Evolutionary conservation across 352 stramenopile genomes (phyloP), one percentile per base, ranked within the genome.

Genomic region (Pythium sp.): DNA sequence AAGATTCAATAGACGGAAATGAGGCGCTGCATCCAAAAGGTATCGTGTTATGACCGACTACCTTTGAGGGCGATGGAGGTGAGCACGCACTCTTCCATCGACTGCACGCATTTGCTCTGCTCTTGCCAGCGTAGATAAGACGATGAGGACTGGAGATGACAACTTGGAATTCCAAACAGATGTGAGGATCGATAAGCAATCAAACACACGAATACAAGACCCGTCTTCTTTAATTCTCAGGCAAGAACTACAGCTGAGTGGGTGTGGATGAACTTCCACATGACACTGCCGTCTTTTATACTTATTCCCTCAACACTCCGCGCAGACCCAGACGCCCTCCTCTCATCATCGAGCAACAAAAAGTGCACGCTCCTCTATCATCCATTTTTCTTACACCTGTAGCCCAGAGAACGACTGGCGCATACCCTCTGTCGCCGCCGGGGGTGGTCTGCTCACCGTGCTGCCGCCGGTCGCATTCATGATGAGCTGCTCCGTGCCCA

Each of bases 401-500:
- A 36, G 3, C 3, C 59, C 58, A 5, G 58, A 53, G 54, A 69
- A 62, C 41, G 64, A 64, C 28, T 22, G 18, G 32, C 26, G 54
- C 22, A 63, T 36, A 5, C 11, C 14, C 34, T 38, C 20, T n/a
- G 24, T 12, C 32, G 38, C 22, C 4, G 32, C 24, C 14, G 14
- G 15, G 6, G 41, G 38, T 11, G 9, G 36, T 49, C 4, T 49
- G 41, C 22, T 49, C 41, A 49, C 3, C 41, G 41, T 43, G 15
- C 36, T 49, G 43, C 15, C 18, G 15, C 43, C 43, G 6, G 43
- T 38, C 24, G 24, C 24, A 15, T n/a, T 58, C 18, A 11, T 14
- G 4, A 69, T 64, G 34, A 84, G 59, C 34, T 75, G 71, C 26
- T 78, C 81, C 0, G 79, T 86, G 49, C 74, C 79, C 72, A 82